These are phyloP conservation scores for Lolium perenne DNA, from an alignment of 176 grass and related monocot species.

Conservation along the genomic window DNA sequence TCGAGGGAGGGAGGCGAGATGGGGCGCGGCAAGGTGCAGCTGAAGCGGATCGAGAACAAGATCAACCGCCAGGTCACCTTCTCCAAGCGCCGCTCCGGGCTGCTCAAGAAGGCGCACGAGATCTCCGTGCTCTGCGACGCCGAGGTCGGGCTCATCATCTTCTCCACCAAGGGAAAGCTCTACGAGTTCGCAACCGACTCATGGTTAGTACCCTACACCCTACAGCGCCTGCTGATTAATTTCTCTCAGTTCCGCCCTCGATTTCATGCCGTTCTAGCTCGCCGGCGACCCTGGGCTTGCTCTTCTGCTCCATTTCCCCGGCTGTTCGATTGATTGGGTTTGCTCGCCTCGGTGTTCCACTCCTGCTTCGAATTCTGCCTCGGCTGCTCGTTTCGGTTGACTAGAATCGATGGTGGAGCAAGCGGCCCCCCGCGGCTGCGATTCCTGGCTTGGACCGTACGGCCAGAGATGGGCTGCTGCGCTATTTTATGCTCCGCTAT, in stretches of 20 bases:
- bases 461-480: neutral
- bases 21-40: conserved; percentile 93
- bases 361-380: neutral
- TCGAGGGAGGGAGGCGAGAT: conserved; percentile 13
- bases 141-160: conserved; percentile 87
- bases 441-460: neutral
- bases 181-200: conserved; percentile 80
- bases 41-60: conserved; percentile 99
- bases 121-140: conserved; percentile 97
- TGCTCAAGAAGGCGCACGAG: conserved; percentile 95
- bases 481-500: conserved; percentile 55
- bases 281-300: neutral
- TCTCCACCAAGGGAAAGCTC: conserved; percentile 96
- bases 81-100: conserved; percentile 80
- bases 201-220: conserved; percentile 41
- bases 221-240: neutral
- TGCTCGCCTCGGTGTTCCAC: neutral
- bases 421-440: neutral
- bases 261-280: neutral
- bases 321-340: neutral
- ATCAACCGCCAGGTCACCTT: conserved; percentile 95
- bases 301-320: neutral
- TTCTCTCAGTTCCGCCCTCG: neutral
- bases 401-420: no score
- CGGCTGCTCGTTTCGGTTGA: neutral